These are phyloP conservation scores for Aspergillus carlsbadensis DNA, from an alignment of 495 filamentous ascomycete genomes.

Conservation along the genomic window DNA sequence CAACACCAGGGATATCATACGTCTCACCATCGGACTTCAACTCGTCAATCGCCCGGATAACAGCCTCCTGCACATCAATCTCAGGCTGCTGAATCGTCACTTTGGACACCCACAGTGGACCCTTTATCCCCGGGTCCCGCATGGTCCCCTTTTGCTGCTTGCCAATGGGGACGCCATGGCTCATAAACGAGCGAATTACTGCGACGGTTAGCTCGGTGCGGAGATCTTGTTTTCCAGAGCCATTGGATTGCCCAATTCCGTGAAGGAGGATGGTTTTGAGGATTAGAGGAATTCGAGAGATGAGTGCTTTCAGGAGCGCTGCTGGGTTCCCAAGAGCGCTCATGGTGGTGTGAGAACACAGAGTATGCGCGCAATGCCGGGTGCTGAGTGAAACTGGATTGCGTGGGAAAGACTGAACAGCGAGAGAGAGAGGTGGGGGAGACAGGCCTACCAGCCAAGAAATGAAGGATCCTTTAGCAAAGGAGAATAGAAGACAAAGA, in stretches of 20 bases:
- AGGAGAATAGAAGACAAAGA: no score
- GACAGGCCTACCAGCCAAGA: no score
- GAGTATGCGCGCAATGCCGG: background rate
- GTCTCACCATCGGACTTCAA: constrained; percentile 51
- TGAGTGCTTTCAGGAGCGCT: constrained; percentile 44
- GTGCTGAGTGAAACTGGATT: no score
- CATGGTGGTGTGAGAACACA: background rate
- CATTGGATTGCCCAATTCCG: constrained; percentile 61
- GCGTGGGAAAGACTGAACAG: background rate
- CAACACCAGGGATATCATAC: constrained; percentile 53
- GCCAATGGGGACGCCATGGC: constrained; percentile 46
- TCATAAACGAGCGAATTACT: constrained; percentile 65
- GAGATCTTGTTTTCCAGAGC: constrained; percentile 73
- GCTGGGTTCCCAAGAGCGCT: constrained; percentile 17
- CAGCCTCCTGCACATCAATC: constrained; percentile 54
- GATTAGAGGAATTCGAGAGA: constrained; percentile 65
- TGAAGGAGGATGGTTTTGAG: constrained; percentile 67
- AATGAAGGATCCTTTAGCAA: no score
- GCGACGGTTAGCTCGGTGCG: constrained; percentile 71
- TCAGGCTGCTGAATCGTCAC: constrained; percentile 58
- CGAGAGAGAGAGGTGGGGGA: no score
- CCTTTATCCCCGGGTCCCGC: constrained; percentile 69
- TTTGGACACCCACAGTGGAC: constrained; percentile 76
- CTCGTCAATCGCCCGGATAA: constrained; percentile 62
- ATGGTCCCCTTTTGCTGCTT: constrained; percentile 61